These are phyloP conservation scores for Phytopythium boreale DNA, from an alignment of 352 stramenopile genomes.

Conservation along the genomic window DNA sequence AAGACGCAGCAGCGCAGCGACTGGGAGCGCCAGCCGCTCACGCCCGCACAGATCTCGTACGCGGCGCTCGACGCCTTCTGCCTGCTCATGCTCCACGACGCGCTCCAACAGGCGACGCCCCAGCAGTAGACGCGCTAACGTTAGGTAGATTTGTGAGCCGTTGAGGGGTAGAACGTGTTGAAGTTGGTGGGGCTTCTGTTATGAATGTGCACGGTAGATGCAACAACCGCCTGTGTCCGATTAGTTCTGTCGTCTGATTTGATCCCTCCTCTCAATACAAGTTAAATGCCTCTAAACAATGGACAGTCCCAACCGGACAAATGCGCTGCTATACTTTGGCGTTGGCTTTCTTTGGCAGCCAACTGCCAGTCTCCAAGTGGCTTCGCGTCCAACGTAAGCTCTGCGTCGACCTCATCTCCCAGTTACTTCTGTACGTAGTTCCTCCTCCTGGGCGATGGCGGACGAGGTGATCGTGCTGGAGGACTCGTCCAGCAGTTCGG, in stretches of 20 bases:
- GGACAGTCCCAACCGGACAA: too few relatives aligned
- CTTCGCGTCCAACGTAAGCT: not conserved
- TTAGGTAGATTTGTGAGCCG: not conserved
- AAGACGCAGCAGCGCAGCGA: constrained; percentile 77
- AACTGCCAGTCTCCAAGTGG: not conserved
- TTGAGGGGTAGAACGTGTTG: not conserved
- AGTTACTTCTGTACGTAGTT: too few relatives aligned
- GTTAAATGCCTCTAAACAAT: too few relatives aligned
- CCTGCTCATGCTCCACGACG: constrained; percentile 69
- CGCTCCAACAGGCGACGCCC: not conserved
- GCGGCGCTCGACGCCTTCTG: constrained; percentile 72
- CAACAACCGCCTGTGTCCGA: too few relatives aligned
- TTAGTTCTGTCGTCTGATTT: not conserved
- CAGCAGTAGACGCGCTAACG: not conserved
- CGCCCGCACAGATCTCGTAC: constrained; percentile 61
- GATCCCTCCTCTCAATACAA: too few relatives aligned
- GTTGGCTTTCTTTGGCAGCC: not conserved
- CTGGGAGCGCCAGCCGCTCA: constrained; percentile 66
- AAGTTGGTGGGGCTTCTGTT: not conserved
- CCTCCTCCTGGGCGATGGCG: not conserved
- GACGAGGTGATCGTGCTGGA: constrained; percentile 4
- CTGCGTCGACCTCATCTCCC: too few relatives aligned
- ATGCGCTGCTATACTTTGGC: too few relatives aligned
- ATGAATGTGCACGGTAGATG: not conserved
- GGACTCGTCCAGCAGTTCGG: not conserved